Percentiles rank a stretch among this genome's conserved stretches.
Evolutionary conservation across 768 basidiomycete species (phyloP).

Genomic region (Tephrocybe rancida): DNA sequence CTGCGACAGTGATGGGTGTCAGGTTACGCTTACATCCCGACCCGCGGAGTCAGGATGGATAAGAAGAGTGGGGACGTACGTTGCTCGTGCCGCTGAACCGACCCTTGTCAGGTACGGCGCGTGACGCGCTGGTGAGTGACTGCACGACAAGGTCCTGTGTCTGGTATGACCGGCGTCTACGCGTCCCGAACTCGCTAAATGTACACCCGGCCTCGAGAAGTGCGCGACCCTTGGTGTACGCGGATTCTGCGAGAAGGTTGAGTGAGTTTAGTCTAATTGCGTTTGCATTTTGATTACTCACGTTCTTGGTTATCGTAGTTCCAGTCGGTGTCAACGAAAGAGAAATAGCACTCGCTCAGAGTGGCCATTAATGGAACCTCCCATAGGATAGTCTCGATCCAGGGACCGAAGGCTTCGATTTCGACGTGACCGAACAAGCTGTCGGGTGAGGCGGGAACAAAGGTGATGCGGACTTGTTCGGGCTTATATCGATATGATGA

Average conservation of each 20-base stretch:
- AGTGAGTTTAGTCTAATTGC: background rate
- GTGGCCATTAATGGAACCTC: constrained; percentile 95
- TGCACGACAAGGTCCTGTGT: constrained; percentile 79
- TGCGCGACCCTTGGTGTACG: constrained; percentile 68
- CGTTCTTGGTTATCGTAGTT: constrained; percentile 80
- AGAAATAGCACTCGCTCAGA: constrained; percentile 89
- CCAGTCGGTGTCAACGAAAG: constrained; percentile 78
- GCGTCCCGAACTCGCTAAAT: constrained; percentile 88
- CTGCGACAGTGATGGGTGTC: constrained; percentile 37
- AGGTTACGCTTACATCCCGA: background rate
- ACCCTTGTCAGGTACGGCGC: constrained; percentile 51
- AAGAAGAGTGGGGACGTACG: constrained; percentile 49
- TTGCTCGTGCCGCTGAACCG: constrained; percentile 87
- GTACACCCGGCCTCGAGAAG: constrained; percentile 66
- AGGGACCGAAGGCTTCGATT: constrained; percentile 72
- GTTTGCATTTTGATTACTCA: constrained; percentile 28
- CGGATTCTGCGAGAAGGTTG: constrained; percentile 54
- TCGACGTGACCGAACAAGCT: constrained; percentile 62
- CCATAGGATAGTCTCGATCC: constrained; percentile 90
- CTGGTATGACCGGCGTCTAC: constrained; percentile 72
- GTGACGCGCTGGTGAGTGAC: constrained; percentile 66
- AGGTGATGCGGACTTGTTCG: constrained; percentile 67
- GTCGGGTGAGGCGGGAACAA: constrained; percentile 58
- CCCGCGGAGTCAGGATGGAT: constrained; percentile 5
- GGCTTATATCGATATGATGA: constrained; percentile 70